Conservation (phyloP, 2,329 filamentous ascomycete species). For the Samsoniella hepiali region DNA sequence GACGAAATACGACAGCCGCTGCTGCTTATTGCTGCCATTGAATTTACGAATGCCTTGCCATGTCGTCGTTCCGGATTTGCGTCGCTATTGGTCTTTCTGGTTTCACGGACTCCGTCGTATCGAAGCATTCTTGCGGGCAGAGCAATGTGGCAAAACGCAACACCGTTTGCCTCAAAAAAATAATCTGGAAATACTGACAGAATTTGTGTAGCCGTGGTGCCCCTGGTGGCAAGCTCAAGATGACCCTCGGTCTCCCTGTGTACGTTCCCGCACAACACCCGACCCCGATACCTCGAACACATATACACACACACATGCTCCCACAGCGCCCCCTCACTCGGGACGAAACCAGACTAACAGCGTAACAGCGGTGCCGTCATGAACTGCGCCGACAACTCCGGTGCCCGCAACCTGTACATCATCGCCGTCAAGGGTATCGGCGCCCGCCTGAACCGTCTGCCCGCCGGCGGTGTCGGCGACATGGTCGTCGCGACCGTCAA, state of each 20-base stretch:
- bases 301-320: no score
- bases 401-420: conserved; percentile 98
- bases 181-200: conserved; percentile 32
- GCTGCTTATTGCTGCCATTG: neutral
- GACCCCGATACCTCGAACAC: conserved; percentile 2
- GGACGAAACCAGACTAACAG: conserved; percentile 22
- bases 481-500: conserved; percentile 99
- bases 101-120: neutral
- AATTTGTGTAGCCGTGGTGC: conserved; percentile 66
- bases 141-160: conserved; percentile 11
- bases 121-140: conserved; percentile 11
- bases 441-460: conserved; percentile 95
- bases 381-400: conserved; percentile 99
- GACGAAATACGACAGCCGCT: neutral
- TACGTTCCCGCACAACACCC: conserved; percentile 56
- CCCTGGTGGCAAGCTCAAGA: conserved; percentile 99
- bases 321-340: conserved; percentile 15
- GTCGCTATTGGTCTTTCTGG: neutral
- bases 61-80: neutral
- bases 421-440: conserved; percentile 99
- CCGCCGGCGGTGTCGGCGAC: conserved; percentile 96
- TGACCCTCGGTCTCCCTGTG: conserved; percentile 99
- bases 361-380: conserved; percentile 88
- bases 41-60: no score
- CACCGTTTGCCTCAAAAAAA: neutral